Conservation (phyloP, 1,139 yeast genomes). For the Spencermartinsiella ligniputridi region DNA sequence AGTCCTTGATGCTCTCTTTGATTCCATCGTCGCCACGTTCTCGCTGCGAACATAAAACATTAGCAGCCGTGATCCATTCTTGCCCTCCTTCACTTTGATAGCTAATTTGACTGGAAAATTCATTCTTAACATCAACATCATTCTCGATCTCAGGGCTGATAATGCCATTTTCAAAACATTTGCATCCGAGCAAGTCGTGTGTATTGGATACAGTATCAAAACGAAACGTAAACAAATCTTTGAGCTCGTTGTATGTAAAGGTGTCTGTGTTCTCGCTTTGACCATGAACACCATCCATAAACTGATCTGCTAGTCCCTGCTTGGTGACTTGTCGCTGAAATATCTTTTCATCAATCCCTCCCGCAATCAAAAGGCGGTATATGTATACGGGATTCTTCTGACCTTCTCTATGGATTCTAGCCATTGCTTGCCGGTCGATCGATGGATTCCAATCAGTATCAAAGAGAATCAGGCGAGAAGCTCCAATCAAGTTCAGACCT, state of each 20-base stretch:
- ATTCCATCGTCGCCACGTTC: slow-evolving; percentile 12
- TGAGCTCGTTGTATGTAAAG: slow-evolving; percentile 53
- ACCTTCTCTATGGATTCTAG: slow-evolving; percentile 91
- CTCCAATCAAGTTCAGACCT: slow-evolving; percentile 88
- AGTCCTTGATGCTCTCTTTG: slow-evolving; percentile 43
- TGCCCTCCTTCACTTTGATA: slow-evolving; percentile 9
- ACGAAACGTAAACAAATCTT: slow-evolving; percentile 65
- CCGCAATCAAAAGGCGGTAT: slow-evolving; percentile 68
- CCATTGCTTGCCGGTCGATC: slow-evolving; percentile 91
- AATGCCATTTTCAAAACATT: slow-evolving; percentile 37
- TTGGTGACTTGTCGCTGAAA: slow-evolving; percentile 91
- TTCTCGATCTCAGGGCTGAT: slow-evolving; percentile 13
- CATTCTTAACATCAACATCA: slow-evolving; percentile 12
- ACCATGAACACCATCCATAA: slow-evolving; percentile 46
- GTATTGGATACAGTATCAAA: slow-evolving; percentile 60
- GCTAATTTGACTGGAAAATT: slow-evolving; percentile 3
- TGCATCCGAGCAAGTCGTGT: slow-evolving; percentile 77
- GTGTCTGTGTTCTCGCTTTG: slow-evolving; percentile 17
- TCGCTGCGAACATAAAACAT: slow-evolving; percentile 23
- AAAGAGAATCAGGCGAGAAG: slow-evolving; percentile 74
- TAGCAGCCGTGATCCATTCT: slow-evolving; percentile 51
- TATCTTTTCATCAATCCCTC: slow-evolving; percentile 91
- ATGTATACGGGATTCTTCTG: slow-evolving; percentile 74
- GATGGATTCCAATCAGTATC: slow-evolving; percentile 98
- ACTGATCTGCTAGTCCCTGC: slow-evolving; percentile 70